Conservation (phyloP, 208 protist genomes). For the Wallacemonas sp. region DNA sequence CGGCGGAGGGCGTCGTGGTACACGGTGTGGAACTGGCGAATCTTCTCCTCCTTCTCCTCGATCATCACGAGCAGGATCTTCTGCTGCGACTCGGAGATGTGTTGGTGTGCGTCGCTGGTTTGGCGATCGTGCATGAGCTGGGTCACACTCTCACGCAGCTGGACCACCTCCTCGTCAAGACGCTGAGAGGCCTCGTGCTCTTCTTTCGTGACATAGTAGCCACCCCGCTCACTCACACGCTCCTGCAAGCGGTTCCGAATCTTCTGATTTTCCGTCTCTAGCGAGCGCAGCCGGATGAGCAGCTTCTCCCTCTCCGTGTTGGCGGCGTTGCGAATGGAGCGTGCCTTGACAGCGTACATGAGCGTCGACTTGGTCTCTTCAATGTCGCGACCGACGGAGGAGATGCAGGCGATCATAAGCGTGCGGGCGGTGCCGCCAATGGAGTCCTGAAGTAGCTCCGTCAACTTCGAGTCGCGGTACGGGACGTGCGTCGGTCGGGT, state of each 20-base stretch:
- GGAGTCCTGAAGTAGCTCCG: conserved; percentile 93
- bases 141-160: conserved; percentile 52
- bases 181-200: conserved; percentile 72
- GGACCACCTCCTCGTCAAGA: conserved; percentile 53
- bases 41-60: conserved; percentile 75
- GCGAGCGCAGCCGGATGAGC: conserved; percentile 71
- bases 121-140: conserved; percentile 71
- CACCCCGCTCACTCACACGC: conserved; percentile 78
- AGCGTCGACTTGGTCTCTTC: conserved; percentile 96
- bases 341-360: conserved; percentile 95
- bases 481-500: conserved; percentile 88
- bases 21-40: conserved; percentile 58
- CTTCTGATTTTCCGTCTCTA: conserved; percentile 85
- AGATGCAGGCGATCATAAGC: conserved; percentile 96
- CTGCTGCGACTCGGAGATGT: conserved; percentile 78
- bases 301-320: conserved; percentile 86
- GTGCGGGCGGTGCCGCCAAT: conserved; percentile 93
- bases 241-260: conserved; percentile 88
- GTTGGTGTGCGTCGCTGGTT: conserved; percentile 61
- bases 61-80: conserved; percentile 61
- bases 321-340: conserved; percentile 93
- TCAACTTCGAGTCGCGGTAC: conserved; percentile 95
- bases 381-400: conserved; percentile 91
- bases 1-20: conserved; percentile 77
- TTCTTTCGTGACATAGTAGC: conserved; percentile 83